Base-by-base conservation (phyloP, 2,329 filamentous ascomycete species). In the Colletotrichum coccodes region DNA sequence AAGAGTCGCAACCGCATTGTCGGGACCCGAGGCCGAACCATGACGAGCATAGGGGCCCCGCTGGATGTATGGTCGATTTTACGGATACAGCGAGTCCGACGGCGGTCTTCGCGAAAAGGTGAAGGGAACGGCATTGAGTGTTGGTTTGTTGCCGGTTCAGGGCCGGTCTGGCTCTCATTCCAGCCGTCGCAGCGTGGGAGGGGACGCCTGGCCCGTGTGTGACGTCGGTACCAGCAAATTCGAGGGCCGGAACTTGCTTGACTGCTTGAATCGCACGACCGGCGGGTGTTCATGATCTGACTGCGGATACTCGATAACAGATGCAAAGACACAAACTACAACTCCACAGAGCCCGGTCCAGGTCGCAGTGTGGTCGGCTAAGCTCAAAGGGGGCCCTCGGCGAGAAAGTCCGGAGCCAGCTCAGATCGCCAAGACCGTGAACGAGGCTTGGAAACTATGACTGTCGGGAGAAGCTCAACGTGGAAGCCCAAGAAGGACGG, bases 191-290 rank as follows among this genome's bases (percentile, higher is more conserved):
- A 60, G 46, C 32, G 21, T 30, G 23, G 32, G 54, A 65, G 28
- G 60, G 44, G 40, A 50, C 32, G 21, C 18, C 32, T 26, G 11
- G 34, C 28, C 40, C 34, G 26, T 47, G 38, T 60, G 60, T 68
- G 54, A 64, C 65, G 61, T 65, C 65, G 54, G 54, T 60, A 54
- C 40, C 54, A 47, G 60, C 26, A n/a, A 53, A 59, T n/a, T 23
- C 28, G 34, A 53, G 6, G 32, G 49, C n/a, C 49, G 34, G 26
- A 38, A 47, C 18, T 14, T 53, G 21, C 30, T n/a, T 9, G 12
- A 53, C 30, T 8, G 18, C 56, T 38, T 28, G 23, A 6, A 32
- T 47, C 12, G 14, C 16, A 54, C 16, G 38, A 12, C 36, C 28
- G 23, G 44, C 28, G 34, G 12, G 47, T 32, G 16, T 53, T 23